Conservation (phyloP, 352 stramenopile species). For the Elongisporangium anandrum region DNA sequence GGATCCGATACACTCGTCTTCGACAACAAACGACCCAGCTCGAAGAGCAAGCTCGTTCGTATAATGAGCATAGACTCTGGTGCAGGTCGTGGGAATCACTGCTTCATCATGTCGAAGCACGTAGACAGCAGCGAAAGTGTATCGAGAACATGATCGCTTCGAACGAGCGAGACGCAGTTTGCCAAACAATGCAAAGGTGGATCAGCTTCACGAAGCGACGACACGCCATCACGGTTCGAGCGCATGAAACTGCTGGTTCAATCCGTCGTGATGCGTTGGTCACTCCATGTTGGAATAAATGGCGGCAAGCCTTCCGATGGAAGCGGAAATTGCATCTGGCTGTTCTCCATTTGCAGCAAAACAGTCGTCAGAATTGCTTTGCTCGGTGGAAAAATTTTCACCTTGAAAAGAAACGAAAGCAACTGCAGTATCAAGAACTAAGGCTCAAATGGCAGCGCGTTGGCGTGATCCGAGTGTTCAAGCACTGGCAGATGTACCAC, state of each 20-base stretch:
- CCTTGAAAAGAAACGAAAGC: background rate
- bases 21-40: background rate
- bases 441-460: background rate
- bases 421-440: background rate
- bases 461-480: background rate
- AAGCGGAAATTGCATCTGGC: background rate
- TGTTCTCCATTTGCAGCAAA: conserved; percentile 1
- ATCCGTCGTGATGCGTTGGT: background rate
- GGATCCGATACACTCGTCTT: background rate
- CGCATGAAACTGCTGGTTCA: background rate
- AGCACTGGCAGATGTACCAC: background rate
- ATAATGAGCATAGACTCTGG: background rate
- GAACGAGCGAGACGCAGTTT: background rate
- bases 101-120: background rate
- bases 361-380: conserved; percentile 2
- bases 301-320: conserved; percentile 1
- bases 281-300: background rate
- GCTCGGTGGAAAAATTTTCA: conserved; percentile 4
- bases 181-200: background rate
- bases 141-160: conserved; percentile 1
- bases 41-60: background rate
- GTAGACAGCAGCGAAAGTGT: background rate
- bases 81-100: conserved; percentile 1
- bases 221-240: background rate
- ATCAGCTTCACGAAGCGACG: background rate